phyloP scores from a whole-genome alignment of 108 stramenopile species.

The Skeletonema menzelii region DNA sequence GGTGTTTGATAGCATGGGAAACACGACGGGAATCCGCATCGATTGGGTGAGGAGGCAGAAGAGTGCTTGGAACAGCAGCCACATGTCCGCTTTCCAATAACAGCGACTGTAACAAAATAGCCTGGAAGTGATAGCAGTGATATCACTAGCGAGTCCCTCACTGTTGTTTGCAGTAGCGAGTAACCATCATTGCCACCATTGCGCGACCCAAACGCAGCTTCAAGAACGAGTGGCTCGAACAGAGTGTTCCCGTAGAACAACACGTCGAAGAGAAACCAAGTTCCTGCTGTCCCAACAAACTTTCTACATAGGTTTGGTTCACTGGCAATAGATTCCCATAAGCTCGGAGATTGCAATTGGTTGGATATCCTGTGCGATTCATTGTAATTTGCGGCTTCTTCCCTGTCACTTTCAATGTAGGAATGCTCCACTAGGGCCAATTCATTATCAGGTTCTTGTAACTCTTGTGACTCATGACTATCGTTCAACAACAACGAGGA shows the following conservation, averaged over 20 bases:
- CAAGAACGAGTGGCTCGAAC: conserved; percentile 62
- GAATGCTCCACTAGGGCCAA: conserved; percentile 33
- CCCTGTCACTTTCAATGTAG: conserved; percentile 19
- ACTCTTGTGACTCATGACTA: background rate
- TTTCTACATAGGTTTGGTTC: conserved; percentile 48
- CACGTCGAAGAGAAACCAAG: conserved; percentile 75
- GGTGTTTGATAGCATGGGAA: conserved; percentile 58
- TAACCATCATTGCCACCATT: conserved; percentile 21
- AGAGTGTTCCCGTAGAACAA: conserved; percentile 65
- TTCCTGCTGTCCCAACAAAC: conserved; percentile 62
- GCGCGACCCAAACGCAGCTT: conserved; percentile 58
- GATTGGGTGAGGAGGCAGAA: conserved; percentile 9
- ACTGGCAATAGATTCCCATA: conserved; percentile 50
- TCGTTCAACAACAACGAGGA: background rate
- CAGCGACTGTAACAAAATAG: conserved; percentile 64
- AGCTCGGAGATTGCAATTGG: background rate
- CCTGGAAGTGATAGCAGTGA: conserved; percentile 79
- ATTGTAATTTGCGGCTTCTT: conserved; percentile 4
- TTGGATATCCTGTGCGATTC: background rate
- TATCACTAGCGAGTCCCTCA: conserved; percentile 39
- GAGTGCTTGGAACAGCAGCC: conserved; percentile 21
- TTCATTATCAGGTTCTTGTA: conserved; percentile 19
- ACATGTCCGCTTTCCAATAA: conserved; percentile 61
- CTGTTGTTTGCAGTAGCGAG: conserved; percentile 24
- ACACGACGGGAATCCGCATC: conserved; percentile 18